Conservation (phyloP, 495 filamentous ascomycete genomes). For the Talaromyces ruber region DNA sequence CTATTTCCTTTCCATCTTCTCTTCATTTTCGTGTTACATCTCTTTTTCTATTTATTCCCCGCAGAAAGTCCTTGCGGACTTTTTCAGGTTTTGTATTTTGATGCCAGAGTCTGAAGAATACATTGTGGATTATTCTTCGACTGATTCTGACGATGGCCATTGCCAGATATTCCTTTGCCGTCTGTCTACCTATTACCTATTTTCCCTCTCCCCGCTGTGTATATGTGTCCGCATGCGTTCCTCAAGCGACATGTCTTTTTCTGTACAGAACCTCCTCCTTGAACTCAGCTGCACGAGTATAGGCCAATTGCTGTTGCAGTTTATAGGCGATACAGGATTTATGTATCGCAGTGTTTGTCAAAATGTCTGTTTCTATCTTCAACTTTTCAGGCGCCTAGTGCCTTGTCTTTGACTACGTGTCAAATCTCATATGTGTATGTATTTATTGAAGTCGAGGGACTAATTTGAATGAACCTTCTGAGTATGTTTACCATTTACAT, state of each 20-base stretch:
- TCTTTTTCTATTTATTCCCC: slow-evolving; percentile 1
- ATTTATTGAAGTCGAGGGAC: neutral
- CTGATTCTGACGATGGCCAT: neutral
- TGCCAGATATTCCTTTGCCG: neutral
- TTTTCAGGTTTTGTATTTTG: slow-evolving; percentile 1
- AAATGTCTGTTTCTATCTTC: neutral
- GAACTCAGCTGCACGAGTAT: neutral
- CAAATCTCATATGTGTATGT: slow-evolving; percentile 4
- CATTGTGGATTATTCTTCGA: neutral
- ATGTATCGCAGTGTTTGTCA: neutral
- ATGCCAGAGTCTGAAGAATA: neutral
- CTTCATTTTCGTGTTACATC: neutral
- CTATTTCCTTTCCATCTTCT: neutral
- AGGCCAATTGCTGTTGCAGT: neutral
- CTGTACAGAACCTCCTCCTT: neutral
- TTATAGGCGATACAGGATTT: neutral
- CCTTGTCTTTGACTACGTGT: neutral
- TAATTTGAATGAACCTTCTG: neutral
- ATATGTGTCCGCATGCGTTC: neutral
- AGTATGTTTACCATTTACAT: neutral
- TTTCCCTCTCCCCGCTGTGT: neutral
- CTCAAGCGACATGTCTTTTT: neutral
- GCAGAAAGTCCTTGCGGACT: neutral
- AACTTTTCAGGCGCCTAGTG: neutral
- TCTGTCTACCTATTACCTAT: neutral